Evolutionary conservation across 805 yeast genomes (phyloP).

Genomic region (Scheffersomyces stipitis): DNA sequence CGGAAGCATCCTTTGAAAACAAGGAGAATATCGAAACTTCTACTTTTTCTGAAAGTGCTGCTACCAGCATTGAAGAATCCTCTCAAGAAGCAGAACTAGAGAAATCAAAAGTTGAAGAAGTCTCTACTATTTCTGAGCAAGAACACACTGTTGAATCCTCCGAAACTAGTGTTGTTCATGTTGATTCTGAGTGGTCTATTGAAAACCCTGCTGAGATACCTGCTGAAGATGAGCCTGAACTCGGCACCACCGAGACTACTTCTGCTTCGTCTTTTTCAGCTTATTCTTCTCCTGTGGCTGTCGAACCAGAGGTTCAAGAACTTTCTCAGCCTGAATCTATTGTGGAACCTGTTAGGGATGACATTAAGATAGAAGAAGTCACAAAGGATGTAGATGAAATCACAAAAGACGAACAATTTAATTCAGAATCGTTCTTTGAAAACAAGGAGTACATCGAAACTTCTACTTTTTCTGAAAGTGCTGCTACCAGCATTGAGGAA

Average conservation of each 20-base stretch:
- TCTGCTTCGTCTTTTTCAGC: too few species aligned
- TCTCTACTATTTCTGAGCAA: too few species aligned
- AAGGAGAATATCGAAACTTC: not conserved
- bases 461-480: not conserved
- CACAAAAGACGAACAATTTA: conserved; percentile 13
- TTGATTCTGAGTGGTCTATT: too few species aligned
- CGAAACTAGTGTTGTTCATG: too few species aligned
- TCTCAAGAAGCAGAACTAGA: not conserved
- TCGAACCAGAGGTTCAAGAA: not conserved
- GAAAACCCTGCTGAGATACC: too few species aligned
- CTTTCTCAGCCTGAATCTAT: not conserved
- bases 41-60: not conserved
- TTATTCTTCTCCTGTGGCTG: too few species aligned
- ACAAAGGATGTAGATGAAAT: conserved; percentile 16
- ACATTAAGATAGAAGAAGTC: conserved; percentile 11
- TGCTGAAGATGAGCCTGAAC: too few species aligned
- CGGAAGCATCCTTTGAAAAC: conserved; percentile 12
- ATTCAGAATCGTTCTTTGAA: conserved; percentile 13
- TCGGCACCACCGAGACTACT: too few species aligned
- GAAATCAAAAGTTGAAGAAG: not conserved
- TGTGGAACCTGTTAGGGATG: conserved; percentile 4
- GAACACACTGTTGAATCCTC: too few species aligned
- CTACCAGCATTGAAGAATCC: conserved; percentile 1
- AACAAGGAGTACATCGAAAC: conserved; percentile 1
- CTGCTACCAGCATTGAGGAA: not conserved